Conservation (phyloP, 805 yeast species). For the Cyberlindnera misumaiensis region DNA sequence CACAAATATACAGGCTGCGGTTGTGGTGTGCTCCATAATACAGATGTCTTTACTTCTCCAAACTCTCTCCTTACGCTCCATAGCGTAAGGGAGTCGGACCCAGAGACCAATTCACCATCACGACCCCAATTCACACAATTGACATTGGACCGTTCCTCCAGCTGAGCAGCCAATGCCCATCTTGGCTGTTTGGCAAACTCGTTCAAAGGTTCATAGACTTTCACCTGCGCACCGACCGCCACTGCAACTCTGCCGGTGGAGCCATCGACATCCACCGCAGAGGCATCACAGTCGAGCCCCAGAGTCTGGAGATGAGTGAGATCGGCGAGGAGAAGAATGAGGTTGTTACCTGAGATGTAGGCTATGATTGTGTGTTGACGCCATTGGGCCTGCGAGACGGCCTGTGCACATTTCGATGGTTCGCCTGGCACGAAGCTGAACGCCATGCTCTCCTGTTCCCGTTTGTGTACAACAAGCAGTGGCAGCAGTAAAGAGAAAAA, state of each 20-base stretch:
- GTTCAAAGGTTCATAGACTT: conserved; percentile 51
- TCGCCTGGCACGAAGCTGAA: conserved; percentile 80
- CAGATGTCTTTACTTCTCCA: conserved; percentile 30
- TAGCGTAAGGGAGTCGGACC: conserved; percentile 48
- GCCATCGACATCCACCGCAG: conserved; percentile 56
- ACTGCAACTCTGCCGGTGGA: conserved; percentile 57
- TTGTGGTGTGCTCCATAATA: conserved; percentile 38
- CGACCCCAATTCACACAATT: conserved; percentile 50
- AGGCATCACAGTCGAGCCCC: conserved; percentile 60
- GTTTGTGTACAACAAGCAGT: not conserved
- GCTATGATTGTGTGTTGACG: conserved; percentile 49
- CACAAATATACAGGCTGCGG: conserved; percentile 55
- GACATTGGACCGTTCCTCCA: conserved; percentile 26
- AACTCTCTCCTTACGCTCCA: conserved; percentile 43
- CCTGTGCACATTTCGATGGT: conserved; percentile 51
- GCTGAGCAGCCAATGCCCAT: conserved; percentile 33
- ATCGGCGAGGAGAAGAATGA: conserved; percentile 55
- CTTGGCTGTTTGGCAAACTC: conserved; percentile 33
- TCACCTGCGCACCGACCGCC: conserved; percentile 36
- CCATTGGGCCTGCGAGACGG: conserved; percentile 61
- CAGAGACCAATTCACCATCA: conserved; percentile 50
- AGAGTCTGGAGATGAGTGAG: conserved; percentile 65
- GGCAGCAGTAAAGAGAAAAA: not conserved
- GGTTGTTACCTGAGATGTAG: conserved; percentile 84
- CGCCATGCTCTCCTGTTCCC: conserved; percentile 35